A percentile compares a stretch with the other conserved stretches of the same genome.
Evolutionary conservation across 2,329 filamentous ascomycete species (phyloP).

Genomic region (Paraphoma chrysanthemicola): DNA sequence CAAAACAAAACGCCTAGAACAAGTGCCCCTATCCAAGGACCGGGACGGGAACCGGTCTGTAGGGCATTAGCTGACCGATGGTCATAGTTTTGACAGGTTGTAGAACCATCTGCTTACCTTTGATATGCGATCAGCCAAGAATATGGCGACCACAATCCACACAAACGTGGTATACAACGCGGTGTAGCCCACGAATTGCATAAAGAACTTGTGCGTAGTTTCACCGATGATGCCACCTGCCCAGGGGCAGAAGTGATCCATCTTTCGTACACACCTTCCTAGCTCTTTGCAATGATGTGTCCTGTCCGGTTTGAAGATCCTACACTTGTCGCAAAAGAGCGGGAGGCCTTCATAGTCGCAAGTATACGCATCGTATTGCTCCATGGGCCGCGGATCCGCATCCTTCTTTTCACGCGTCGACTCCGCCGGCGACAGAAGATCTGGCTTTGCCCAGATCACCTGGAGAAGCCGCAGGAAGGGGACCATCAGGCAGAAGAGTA

Average conservation of each 20-base stretch:
- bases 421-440: constrained; percentile 70
- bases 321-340: constrained; percentile 83
- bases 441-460: constrained; percentile 73
- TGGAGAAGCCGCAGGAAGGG: constrained; percentile 76
- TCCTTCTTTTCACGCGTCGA: constrained; percentile 35
- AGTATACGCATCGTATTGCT: constrained; percentile 81
- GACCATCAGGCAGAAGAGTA: constrained; percentile 70
- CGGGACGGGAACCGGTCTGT: constrained; percentile 31
- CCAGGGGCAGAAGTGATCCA: constrained; percentile 97
- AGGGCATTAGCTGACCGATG: not conserved
- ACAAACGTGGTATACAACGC: constrained; percentile 70
- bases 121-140: constrained; percentile 62
- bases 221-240: constrained; percentile 93
- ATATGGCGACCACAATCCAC: constrained; percentile 69
- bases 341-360: constrained; percentile 83
- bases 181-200: constrained; percentile 83
- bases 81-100: not conserved
- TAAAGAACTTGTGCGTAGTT: constrained; percentile 87
- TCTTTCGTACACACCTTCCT: constrained; percentile 81
- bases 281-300: constrained; percentile 87
- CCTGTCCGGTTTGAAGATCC: constrained; percentile 86
- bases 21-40: constrained; percentile 67
- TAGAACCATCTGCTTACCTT: constrained; percentile 47
- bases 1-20: constrained; percentile 75
- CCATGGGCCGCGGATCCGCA: constrained; percentile 61